phyloP scores from a whole-genome alignment of 371 early-diverging fungal species.

The Rhizomucor pusillus region DNA sequence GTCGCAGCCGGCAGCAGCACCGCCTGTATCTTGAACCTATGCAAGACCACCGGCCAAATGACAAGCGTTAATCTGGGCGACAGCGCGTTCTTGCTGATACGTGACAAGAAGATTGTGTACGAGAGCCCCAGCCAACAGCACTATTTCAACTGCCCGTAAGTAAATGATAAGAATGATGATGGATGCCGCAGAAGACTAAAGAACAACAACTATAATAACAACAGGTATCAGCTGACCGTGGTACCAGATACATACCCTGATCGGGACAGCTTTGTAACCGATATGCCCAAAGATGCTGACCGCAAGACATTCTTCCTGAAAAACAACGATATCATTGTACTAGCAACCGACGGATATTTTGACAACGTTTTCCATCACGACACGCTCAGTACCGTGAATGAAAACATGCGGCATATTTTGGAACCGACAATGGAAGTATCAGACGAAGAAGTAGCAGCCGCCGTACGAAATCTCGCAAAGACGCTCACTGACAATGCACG shows the following conservation, averaged over 20 bases:
- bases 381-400: constrained; percentile 50
- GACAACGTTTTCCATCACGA: constrained; percentile 70
- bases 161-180: not conserved
- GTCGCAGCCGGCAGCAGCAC: constrained; percentile 69
- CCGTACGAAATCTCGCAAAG: constrained; percentile 54
- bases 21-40: constrained; percentile 63
- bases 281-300: constrained; percentile 63
- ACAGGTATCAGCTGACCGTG: constrained; percentile 64
- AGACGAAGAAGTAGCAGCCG: constrained; percentile 40
- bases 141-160: constrained; percentile 71
- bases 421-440: not conserved
- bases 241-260: constrained; percentile 58
- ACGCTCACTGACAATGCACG: constrained; percentile 56
- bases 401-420: constrained; percentile 35
- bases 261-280: constrained; percentile 54
- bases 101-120: constrained; percentile 58
- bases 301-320: constrained; percentile 59
- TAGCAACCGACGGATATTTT: constrained; percentile 72
- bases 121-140: constrained; percentile 69
- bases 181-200: not conserved
- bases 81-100: constrained; percentile 61
- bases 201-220: not conserved
- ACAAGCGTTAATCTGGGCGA: constrained; percentile 66
- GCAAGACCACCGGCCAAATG: constrained; percentile 61
- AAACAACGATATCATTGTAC: constrained; percentile 64